Base-by-base conservation (phyloP, 176 grass and related monocot species). In the Rhynchospora breviuscula region DNA sequence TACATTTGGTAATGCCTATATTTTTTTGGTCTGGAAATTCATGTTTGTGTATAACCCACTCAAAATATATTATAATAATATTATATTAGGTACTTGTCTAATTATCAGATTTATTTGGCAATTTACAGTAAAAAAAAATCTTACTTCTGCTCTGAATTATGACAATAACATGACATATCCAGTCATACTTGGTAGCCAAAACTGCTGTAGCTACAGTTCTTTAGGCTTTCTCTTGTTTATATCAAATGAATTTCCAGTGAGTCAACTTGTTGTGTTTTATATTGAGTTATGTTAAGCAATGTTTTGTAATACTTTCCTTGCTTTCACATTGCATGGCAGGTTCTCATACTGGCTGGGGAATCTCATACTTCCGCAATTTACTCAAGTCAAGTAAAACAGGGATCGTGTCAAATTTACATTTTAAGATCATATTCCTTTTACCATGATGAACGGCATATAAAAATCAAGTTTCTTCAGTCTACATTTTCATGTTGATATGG, bases 401-500 rank as follows among this genome's bases (percentile, higher is more conserved):
- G 51, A 78, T 78, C 4, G 13, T 18, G 7, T 22, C 8, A 33
- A 51, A n/a, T 48, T 22, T 18, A 9, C 2, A 71, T 19, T 47
- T 31, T 17, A 10, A 46, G 40, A 71, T 18, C 29, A 40, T 45
- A 18, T 67, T 70, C 67, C 67, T 70, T 70, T 45, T 46, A 45
- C 35, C 18, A 46, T 11, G 40, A 45, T 68, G 17, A 71, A 71
- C 67, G 18, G 67, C 35, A 0, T 7, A 31, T 71, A 21, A 47
- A 29, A 78, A 23, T 10, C 51, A 8, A 78, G 23, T 35, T 56
- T 53, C 14, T 78, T 49, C 23, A 53, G 15, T 17, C 49, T 77
- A 29, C 73, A 54, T 29, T 26, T 57, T 51, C 73, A 33, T 17
- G 52, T 78, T 78, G 51, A 57, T 33, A 78, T 78, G 73, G 73